Conservation (phyloP, 169 alveolate genomes). For the Cytauxzoon felis region DNA sequence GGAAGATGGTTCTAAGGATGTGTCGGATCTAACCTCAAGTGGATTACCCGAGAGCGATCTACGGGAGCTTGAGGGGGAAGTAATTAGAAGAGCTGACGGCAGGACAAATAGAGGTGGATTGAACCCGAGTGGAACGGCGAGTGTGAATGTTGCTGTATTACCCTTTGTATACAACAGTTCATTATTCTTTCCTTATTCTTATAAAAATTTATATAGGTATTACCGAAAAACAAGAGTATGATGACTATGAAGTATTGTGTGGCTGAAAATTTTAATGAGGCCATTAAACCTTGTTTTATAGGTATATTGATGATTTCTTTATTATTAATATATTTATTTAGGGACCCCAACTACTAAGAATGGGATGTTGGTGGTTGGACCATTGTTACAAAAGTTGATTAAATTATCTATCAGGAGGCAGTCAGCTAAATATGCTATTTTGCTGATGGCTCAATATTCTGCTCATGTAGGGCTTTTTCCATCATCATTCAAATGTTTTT, state of each 20-base stretch:
- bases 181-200: neutral
- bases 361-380: constrained; percentile 59
- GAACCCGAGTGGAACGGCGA: neutral
- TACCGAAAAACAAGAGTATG: constrained; percentile 27
- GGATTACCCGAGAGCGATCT: no score
- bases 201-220: neutral
- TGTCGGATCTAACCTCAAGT: no score
- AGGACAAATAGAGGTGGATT: no score
- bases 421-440: constrained; percentile 54
- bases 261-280: constrained; percentile 56
- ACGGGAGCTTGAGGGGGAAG: no score
- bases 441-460: constrained; percentile 55
- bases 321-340: no score
- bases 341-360: constrained; percentile 39
- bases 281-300: constrained; percentile 40
- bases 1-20: no score
- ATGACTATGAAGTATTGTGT: constrained; percentile 42
- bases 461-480: constrained; percentile 59
- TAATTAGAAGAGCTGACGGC: no score
- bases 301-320: no score
- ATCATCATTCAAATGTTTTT: constrained; percentile 58
- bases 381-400: constrained; percentile 53
- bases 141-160: neutral
- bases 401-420: constrained; percentile 40
- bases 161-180: neutral